Percentiles rank a stretch among this genome's conserved stretches.
phyloP scores from a whole-genome alignment of 441 rosid species.

The Brassica balearica region DNA sequence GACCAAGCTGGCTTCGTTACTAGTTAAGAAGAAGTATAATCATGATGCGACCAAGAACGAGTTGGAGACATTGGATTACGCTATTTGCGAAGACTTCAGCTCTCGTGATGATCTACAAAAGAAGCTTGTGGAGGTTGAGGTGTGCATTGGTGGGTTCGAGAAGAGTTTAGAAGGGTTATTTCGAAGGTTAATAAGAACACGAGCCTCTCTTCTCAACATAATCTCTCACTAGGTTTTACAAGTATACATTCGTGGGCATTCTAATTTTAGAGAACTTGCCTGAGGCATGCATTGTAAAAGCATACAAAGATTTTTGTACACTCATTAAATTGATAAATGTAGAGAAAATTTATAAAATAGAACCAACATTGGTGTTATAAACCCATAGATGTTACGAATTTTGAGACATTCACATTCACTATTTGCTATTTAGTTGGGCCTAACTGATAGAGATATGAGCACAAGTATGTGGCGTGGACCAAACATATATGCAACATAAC shows the following conservation, averaged over 20 bases:
- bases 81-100: slow-evolving; percentile 29
- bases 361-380: neutral
- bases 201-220: slow-evolving; percentile 70
- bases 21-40: slow-evolving; percentile 54
- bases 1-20: slow-evolving; percentile 53
- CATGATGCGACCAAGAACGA: slow-evolving; percentile 51
- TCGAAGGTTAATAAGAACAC: slow-evolving; percentile 64
- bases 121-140: slow-evolving; percentile 55
- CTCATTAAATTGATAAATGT: neutral
- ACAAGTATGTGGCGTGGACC: neutral
- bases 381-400: neutral
- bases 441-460: neutral
- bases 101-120: slow-evolving; percentile 42
- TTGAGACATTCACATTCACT: neutral
- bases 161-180: slow-evolving; percentile 55
- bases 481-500: neutral
- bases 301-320: neutral
- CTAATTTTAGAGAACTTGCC: slow-evolving; percentile 13
- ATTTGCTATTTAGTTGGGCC: neutral
- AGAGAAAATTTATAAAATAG: slow-evolving; percentile 8
- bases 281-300: slow-evolving; percentile 1
- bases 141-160: slow-evolving; percentile 54
- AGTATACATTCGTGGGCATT: neutral
- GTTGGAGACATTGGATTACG: slow-evolving; percentile 49
- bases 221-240: slow-evolving; percentile 48